Percentiles rank a stretch among this genome's conserved stretches.
These are phyloP conservation scores for Elsinoe australis DNA, from an alignment of 2,329 filamentous ascomycete genomes.

Conservation along the genomic window DNA sequence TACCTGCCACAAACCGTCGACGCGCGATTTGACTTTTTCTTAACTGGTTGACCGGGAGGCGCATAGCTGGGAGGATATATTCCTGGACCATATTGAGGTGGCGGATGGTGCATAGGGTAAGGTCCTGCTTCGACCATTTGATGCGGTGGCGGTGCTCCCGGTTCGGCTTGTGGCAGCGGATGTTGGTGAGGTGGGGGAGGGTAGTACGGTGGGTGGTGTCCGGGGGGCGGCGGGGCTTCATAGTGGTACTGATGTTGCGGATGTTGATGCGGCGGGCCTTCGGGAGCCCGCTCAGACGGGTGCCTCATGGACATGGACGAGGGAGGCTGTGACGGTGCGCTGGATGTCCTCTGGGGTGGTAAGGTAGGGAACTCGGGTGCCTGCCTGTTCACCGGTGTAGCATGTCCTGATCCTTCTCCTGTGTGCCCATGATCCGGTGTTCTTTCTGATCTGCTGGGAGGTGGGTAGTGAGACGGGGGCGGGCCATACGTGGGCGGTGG, in stretches of 20 bases:
- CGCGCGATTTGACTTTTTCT: constrained; percentile 32
- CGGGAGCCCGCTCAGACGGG: constrained; percentile 15
- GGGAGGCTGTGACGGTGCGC: constrained; percentile 28
- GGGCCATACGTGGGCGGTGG: constrained; percentile 22
- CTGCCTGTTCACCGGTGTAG: constrained; percentile 30
- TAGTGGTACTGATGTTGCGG: constrained; percentile 20
- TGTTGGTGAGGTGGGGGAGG: constrained; percentile 18
- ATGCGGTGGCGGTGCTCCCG: constrained; percentile 23
- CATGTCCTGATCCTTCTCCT: constrained; percentile 30
- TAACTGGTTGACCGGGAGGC: constrained; percentile 23
- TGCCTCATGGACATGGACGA: constrained; percentile 22
- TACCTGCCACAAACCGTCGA: constrained; percentile 26
- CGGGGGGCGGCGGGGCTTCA: constrained; percentile 21
- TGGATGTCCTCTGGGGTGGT: constrained; percentile 27
- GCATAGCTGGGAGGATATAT: constrained; percentile 22
- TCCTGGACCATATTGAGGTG: constrained; percentile 1
- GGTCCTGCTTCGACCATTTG: constrained; percentile 26
- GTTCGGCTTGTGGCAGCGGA: constrained; percentile 24
- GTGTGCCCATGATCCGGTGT: constrained; percentile 27
- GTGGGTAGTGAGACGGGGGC: constrained; percentile 24
- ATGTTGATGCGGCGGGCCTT: constrained; percentile 9
- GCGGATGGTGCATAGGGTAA: constrained; percentile 23
- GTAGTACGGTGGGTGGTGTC: constrained; percentile 4
- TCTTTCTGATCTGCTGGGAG: constrained; percentile 26
- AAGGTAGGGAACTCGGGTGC: constrained; percentile 30